Conservation (phyloP, 441 rosid species). For the Gossypium laxum region DNA sequence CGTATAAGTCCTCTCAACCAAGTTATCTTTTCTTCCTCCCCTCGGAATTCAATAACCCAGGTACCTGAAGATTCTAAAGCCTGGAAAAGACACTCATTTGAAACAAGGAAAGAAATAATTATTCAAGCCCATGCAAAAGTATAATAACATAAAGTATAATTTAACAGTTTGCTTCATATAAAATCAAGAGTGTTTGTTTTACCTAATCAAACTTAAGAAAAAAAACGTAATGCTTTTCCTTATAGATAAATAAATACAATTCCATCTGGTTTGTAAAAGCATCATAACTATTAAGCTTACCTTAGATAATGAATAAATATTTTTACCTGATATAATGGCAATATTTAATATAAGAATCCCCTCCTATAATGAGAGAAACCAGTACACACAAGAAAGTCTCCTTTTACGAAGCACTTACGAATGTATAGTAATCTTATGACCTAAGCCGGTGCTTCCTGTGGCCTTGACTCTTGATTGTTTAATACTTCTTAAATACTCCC, state of each 20-base stretch:
- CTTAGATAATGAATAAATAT: not conserved
- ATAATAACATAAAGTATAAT: not conserved
- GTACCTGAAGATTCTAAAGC: conserved; percentile 89
- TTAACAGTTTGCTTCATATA: not conserved
- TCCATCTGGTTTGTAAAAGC: not conserved
- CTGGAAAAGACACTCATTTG: conserved; percentile 29
- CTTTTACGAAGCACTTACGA: not conserved
- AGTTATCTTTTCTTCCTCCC: conserved; percentile 58
- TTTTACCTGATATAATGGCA: not conserved
- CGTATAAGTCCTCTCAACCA: conserved; percentile 84
- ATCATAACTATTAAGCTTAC: not conserved
- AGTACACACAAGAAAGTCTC: not conserved
- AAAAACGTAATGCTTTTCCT: not conserved
- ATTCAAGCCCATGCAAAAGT: conserved; percentile 12
- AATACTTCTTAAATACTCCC: not conserved
- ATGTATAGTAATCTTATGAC: not conserved
- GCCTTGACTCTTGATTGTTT: not conserved
- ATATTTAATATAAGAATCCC: not conserved
- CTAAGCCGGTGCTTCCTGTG: not conserved
- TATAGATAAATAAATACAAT: not conserved
- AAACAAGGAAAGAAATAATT: not conserved
- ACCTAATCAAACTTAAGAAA: not conserved
- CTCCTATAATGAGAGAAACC: not conserved
- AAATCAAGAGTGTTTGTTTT: not conserved
- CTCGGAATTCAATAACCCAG: conserved; percentile 76